These are phyloP conservation scores for Solanum hybrid DNA, from an alignment of 305 asterid genomes.

Conservation along the genomic window DNA sequence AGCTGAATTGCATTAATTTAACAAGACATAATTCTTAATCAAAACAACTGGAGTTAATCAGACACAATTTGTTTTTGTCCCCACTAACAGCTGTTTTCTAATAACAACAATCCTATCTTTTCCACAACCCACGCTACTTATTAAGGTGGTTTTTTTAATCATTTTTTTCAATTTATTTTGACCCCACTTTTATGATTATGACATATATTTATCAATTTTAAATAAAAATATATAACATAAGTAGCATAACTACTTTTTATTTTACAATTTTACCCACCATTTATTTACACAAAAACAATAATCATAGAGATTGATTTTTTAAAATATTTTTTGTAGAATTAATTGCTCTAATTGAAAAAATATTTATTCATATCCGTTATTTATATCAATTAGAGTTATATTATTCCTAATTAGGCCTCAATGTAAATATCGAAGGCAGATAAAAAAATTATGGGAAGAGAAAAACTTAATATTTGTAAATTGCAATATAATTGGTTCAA, in stretches of 20 bases:
- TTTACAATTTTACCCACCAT: background rate
- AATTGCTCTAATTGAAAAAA: background rate
- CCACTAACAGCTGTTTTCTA: conserved; percentile 74
- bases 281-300: background rate
- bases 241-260: background rate
- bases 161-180: background rate
- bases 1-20: conserved; percentile 24
- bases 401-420: background rate
- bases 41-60: conserved; percentile 27
- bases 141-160: conserved; percentile 14
- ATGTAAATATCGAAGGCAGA: background rate
- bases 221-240: background rate
- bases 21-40: conserved; percentile 14
- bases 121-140: conserved; percentile 29
- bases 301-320: no score
- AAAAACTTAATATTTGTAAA: background rate
- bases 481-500: background rate
- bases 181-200: conserved; percentile 31
- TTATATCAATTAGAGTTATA: background rate
- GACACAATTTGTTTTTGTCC: conserved; percentile 32
- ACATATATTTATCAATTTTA: conserved; percentile 14
- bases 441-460: background rate
- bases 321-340: background rate
- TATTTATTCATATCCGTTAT: background rate
- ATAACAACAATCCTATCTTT: conserved; percentile 23